Base-by-base conservation (phyloP, 1,284 basidiomycete species). In the Tilletiopsis washingtonensis region DNA sequence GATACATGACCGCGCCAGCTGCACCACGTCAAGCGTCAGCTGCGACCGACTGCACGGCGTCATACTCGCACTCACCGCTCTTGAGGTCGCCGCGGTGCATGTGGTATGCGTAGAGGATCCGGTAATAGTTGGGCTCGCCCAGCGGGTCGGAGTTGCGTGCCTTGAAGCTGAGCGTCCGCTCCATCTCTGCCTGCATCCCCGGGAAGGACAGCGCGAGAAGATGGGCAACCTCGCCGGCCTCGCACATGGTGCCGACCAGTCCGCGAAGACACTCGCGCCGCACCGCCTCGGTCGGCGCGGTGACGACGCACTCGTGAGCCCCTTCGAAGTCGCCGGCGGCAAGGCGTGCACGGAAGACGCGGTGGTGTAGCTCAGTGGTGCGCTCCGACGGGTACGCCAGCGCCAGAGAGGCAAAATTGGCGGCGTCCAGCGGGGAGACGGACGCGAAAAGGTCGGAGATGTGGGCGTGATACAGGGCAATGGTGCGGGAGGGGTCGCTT, bases 141-240 rank as follows among this genome's bases (percentile, higher is more conserved):
- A 88, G 81, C 40, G 93, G 90, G 76, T 97, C 88, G 19, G 85
- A 86, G 74, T 97, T 94, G 55, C 91, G 82, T 9, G 90, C 89
- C 75, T 96, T 94, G 79, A 94, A 97, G 37, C 85, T 82, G 42
- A 99, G 78, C 17, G 86, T 84, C 46, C 82, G 83, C 76, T 96
- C 91, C 23, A 98, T 86, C 69, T 94, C 88, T 49, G 84, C 82
- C 51, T 85, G 82, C 59, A 93, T 79, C 0, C 85, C 88, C 20
- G 85, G 80, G 71, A 97, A 97, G 63, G 87, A 88, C 69, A 91
- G 84, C 11, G 82, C 77, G 71, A 91, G 82, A 15, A 98, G 78
- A 50, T 80, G 79, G 49, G 85, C 83, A 20, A 91, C 81, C 48
- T 86, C 82, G 61, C 85, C 81, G 45, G 85, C 82, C 73, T 97